phyloP scores from a whole-genome alignment of 192 early-diverging fungal species.

The Umbelopsis sp. region DNA sequence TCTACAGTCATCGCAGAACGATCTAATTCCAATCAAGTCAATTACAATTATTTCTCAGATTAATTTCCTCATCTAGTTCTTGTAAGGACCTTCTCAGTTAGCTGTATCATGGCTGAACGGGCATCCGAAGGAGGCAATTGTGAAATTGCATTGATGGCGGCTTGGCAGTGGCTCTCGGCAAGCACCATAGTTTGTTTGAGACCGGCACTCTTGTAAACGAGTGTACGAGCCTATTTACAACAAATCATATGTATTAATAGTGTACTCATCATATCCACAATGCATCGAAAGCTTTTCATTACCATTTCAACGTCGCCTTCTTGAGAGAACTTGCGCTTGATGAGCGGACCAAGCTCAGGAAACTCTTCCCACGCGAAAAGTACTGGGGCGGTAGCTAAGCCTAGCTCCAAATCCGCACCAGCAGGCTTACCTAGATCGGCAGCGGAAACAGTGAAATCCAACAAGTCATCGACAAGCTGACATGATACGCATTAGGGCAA shows the following conservation, averaged over 20 bases:
- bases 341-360: slow-evolving; percentile 79
- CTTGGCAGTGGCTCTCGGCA: slow-evolving; percentile 73
- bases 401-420: slow-evolving; percentile 86
- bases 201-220: slow-evolving; percentile 81
- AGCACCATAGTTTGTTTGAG: slow-evolving; percentile 74
- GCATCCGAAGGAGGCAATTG: slow-evolving; percentile 76
- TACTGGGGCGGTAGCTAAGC: slow-evolving; percentile 92
- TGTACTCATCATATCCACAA: not conserved
- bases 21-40: not conserved
- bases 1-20: not conserved
- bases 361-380: slow-evolving; percentile 90
- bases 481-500: not conserved
- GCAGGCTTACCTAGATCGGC: slow-evolving; percentile 88
- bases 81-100: slow-evolving; percentile 81
- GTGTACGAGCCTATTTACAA: slow-evolving; percentile 63
- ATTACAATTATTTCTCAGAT: slow-evolving; percentile 1
- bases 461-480: slow-evolving; percentile 87
- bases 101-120: slow-evolving; percentile 71
- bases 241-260: not conserved
- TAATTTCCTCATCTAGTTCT: slow-evolving; percentile 65
- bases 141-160: slow-evolving; percentile 69
- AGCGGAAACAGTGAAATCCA: slow-evolving; percentile 81
- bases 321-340: slow-evolving; percentile 82
- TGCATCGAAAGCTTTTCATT: not conserved
- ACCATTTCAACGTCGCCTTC: slow-evolving; percentile 79